Base-by-base conservation (phyloP, 192 early-diverging fungal species). In the Linnemannia zychae region DNA sequence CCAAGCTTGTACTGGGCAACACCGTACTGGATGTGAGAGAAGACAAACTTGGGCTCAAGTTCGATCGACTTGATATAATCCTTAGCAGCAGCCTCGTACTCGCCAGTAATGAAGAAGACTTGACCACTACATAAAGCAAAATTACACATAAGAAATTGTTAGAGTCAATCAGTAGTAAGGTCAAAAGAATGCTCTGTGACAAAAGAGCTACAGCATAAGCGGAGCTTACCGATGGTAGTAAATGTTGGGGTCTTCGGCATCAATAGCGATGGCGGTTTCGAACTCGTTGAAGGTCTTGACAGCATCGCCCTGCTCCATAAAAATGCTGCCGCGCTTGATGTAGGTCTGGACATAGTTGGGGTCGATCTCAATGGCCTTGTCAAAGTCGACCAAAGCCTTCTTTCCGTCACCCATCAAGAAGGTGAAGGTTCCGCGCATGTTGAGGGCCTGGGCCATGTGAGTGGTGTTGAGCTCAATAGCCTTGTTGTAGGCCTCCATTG, bases 1-100 rank as follows among this genome's bases (percentile, higher is more conserved):
- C 96, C 97, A 11, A 94, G 79, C 89, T 98, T 97, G 91, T 98
- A 98, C 84, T 95, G 94, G n/a, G 94, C 92, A 52, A 99, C 96
- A 50, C 94, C 98, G 44, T 98, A 88, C 90, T 99, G 98, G 75
- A 99, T 98, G 80, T 98, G 94, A 12, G 96, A 94, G 78, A 96
- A 98, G 4, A 99, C 94, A 81, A 96, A 96, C 33, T 90, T 89
- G 28, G 89, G 88, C 79, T 99, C 96, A 36, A 99, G 91, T 68
- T 92, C 88, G 48, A 97, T 91, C 31, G 93, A 94, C 60, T 95
- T 92, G 69, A 88, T 89, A 86, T 98, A 99, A 81, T 99, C 96
- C 38, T 93, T 92, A 66, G 96, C 90, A 28, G 97, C 97, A 15
- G 90, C 91, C 20, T 89, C 88, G 77, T 95, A 95, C 76, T 98